Percentiles rank a stretch among this genome's conserved stretches.
Conservation (phyloP, 805 yeast genomes). For the Saturnispora serradocipensis region DNA sequence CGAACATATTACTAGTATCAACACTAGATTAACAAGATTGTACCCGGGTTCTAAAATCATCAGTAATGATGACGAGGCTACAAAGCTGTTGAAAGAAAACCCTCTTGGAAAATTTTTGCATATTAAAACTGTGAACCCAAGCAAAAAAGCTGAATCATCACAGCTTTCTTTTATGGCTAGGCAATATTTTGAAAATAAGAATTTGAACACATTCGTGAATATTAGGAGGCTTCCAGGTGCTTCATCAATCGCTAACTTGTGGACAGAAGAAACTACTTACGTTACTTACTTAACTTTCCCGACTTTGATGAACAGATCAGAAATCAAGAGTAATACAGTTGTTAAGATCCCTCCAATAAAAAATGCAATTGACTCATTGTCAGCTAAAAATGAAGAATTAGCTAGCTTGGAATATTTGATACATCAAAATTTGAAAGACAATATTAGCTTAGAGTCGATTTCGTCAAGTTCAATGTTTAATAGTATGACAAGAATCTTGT, state of each 20-base stretch:
- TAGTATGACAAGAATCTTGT: conserved; percentile 58
- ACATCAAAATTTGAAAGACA: conserved; percentile 34
- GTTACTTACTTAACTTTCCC: conserved; percentile 75
- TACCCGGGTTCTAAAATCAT: conserved; percentile 78
- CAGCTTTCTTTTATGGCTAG: conserved; percentile 53
- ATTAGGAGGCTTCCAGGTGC: conserved; percentile 68
- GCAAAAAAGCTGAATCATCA: conserved; percentile 33
- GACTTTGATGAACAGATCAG: conserved; percentile 77
- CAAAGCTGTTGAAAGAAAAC: conserved; percentile 36
- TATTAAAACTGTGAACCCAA: conserved; percentile 66
- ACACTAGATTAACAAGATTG: conserved; percentile 59
- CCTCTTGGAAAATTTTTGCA: conserved; percentile 68
- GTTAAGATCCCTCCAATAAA: conserved; percentile 72
- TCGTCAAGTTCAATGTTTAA: conserved; percentile 37
- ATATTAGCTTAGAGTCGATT: conserved; percentile 20
- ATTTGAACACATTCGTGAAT: conserved; percentile 59
- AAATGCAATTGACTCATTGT: conserved; percentile 64
- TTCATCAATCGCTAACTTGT: conserved; percentile 59
- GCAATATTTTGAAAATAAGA: conserved; percentile 66
- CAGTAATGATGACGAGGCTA: conserved; percentile 45
- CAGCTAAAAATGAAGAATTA: conserved; percentile 63
- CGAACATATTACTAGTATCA: conserved; percentile 79
- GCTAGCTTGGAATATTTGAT: conserved; percentile 54
- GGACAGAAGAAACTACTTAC: conserved; percentile 84
- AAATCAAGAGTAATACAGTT: conserved; percentile 40